phyloP scores from a whole-genome alignment of 2,329 filamentous ascomycete genomes.

The Neocatenulostroma microsporum region DNA sequence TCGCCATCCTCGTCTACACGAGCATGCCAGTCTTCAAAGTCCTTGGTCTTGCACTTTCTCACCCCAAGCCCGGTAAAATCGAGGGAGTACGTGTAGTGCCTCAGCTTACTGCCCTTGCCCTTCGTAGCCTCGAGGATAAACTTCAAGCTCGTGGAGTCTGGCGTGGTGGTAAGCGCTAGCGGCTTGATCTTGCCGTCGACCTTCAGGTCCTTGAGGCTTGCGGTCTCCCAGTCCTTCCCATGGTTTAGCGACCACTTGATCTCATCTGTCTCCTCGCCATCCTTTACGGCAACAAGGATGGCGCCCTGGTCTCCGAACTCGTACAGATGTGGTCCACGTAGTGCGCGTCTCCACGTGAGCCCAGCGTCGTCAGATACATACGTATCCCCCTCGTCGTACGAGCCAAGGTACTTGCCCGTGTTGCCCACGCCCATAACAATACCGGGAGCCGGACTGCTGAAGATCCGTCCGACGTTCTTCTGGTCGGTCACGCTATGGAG shows the following conservation, averaged over 20 bases:
- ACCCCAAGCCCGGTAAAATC: constrained; percentile 79
- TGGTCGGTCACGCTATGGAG: constrained; percentile 87
- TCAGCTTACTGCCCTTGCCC: constrained; percentile 44
- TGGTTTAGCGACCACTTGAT: constrained; percentile 81
- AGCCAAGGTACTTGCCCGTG: constrained; percentile 63
- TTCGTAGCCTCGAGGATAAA: constrained; percentile 67
- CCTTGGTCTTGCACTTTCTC: constrained; percentile 63
- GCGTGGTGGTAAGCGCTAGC: constrained; percentile 72
- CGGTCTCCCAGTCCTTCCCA: constrained; percentile 70
- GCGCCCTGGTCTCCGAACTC: constrained; percentile 93
- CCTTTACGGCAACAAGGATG: constrained; percentile 72
- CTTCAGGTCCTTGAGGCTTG: constrained; percentile 58
- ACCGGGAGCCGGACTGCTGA: constrained; percentile 87
- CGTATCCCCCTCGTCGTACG: constrained; percentile 66
- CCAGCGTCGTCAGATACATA: constrained; percentile 91
- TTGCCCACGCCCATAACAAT: constrained; percentile 93
- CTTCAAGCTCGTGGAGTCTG: constrained; percentile 86
- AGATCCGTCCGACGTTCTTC: constrained; percentile 74
- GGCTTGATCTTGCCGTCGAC: constrained; percentile 65
- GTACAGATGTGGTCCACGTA: constrained; percentile 83
- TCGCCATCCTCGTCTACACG: constrained; percentile 72
- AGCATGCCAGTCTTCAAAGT: constrained; percentile 85
- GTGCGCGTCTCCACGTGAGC: constrained; percentile 67
- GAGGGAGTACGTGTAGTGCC: constrained; percentile 56
- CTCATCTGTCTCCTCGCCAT: constrained; percentile 56